Evolutionary conservation across 345 rosid species (phyloP), one percentile per base, ranked within the genome.

Genomic region (Psidium guajava): DNA sequence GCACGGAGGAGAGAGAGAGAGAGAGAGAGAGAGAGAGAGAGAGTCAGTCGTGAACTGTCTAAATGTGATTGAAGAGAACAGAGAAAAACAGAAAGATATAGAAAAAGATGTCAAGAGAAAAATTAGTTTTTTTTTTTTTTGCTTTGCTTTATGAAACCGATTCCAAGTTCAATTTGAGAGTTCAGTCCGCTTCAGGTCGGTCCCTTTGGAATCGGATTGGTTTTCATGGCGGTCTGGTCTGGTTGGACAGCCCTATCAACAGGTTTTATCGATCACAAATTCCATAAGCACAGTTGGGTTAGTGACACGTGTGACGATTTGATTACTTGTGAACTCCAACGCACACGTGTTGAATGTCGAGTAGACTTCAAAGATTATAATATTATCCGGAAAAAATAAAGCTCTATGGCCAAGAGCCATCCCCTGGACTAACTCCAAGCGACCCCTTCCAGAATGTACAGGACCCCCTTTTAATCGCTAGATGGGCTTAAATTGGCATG

Each of bases 1-100:
- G 52, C 14, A 3, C 1, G 54, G 4, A 52, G 15, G 54, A 53
- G 54, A 42, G 54, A 53, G 20, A 15, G 21, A 0, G 20, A 53
- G 54, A 53, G 54, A 15, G 54, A 53, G 18, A 53, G 54, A 52
- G 7, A 95, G 91, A 52, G 54, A 52, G 16, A 52, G 54, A 51
- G 14, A 52, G 54, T 13, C 16, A 52, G 54, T 14, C 21, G 92
- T 89, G 13, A 49, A 49, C 12, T 49, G 12, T 49, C 51, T 11
- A 0, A 49, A 13, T 49, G 13, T 10, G 13, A 3, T 1, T 49
- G 13, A 13, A 9, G 51, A 49, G 51, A 49, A 49, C 51, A 49
- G 13, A 49, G 51, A 49, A 49, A 49, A 49, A 49, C 12, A 49
- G 13, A 49, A 9, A 49, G 13, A 49, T 11, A 49, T 49, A 49